Evolutionary conservation across 345 rosid species (phyloP), one percentile per base, ranked within the genome.

Genomic region (Physaria fendleri): DNA sequence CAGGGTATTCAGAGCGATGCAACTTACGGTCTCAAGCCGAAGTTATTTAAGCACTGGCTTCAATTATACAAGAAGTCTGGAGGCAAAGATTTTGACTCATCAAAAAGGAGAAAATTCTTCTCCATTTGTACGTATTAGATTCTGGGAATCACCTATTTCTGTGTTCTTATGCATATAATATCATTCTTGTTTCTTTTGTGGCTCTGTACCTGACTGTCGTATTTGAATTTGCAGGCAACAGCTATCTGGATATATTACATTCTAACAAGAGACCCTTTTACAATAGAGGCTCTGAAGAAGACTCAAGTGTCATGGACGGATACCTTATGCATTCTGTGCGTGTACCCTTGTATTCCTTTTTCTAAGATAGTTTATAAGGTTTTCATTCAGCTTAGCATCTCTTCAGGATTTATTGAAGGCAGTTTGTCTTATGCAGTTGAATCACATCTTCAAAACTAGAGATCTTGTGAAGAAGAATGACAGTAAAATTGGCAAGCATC

Each of bases 271-370:
- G 69, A 69, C 93, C 96, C 21, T 92, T 88, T 73, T 92, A 88
- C 71, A 68, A 61, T 66, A 80, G 79, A 72, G 88, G 95, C 57
- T 66, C 38, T 16, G 83, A 81, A 77, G 98, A 88, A 78, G 96
- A 92, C 78, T 78, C 87, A 3, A 79, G 77, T 60, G 73, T 71
- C 73, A 81, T 79, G 89, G 95, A 85, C 25, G 85, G 79, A 3
- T 92, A 88, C 71, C 75, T 92, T 50, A 84, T 92, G 87, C 98
- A 88, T 81, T 82, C 82, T 62, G 98, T 92, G 62, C 8, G 88
- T 78, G 27, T 71, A 18, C 66, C 42, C 48, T 41, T 54, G 34
- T 54, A 56, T 27, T 45, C 23, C 33, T 62, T 69, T 28, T 48
- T 25, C 30, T 54, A 5, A 33, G n/a, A 55, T 10, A 18, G 13